Evolutionary conservation across 192 early-diverging fungal species (phyloP), one percentile per base, ranked within the genome.

Genomic region (Coemansia aciculifera): DNA sequence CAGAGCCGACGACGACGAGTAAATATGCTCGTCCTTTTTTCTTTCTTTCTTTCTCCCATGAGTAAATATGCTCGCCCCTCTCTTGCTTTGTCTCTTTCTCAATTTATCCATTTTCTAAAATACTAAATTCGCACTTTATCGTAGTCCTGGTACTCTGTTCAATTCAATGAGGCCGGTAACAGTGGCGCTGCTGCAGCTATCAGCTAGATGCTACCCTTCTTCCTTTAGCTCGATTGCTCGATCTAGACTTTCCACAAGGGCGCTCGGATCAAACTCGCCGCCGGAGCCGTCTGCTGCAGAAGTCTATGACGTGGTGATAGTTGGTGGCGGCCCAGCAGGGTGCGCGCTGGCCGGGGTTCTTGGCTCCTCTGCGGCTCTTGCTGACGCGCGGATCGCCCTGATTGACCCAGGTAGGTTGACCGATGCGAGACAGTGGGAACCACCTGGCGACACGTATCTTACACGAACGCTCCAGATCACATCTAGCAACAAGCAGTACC

Each of bases 281-380:
- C 51, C 27, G 13, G 51, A 54, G 27, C 10, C 23, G 51, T 3
- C 51, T 11, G 24, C 51, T 66, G 48, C 23, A 34, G 67, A 74
- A n/a, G 51, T 74, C 23, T 93, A 91, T 63, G 94, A 98, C 66
- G 84, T 98, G 31, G 89, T 90, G 34, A 91, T 98, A 71, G 89
- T 98, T 15, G 96, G 96, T 17, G 94, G 93, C 31, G 96, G 96
- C 19, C 88, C 94, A 34, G 88, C 93, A 11, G 96, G 96, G 39
- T 91, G 88, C n/a, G 90, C 95, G 9, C 74, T 95, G 34, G 94
- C 94, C 3, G 87, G 86, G 57, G 86, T 89, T 21, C 83, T 98
- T 10, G 70, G 75, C 13, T 24, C 74, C 3, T 59, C 54, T 11
- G 44, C 34, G 37, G 64, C 65, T 9, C 62, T 77, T 38, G 32